Conservation (phyloP, 495 filamentous ascomycete genomes). For the Polyplosphaeria fusca region DNA sequence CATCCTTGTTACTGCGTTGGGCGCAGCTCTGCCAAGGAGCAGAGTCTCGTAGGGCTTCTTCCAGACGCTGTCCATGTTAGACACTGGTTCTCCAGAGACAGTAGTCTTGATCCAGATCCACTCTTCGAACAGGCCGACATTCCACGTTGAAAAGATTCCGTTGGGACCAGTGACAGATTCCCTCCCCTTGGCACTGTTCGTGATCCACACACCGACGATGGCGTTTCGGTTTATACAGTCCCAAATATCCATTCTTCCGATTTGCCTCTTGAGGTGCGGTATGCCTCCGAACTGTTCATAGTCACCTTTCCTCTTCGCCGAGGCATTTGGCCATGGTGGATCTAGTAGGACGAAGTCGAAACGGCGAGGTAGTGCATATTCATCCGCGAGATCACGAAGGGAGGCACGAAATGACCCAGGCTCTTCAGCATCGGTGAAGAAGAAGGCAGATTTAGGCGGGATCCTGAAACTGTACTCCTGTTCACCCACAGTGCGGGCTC, state of each 20-base stretch:
- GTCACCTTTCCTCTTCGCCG: conserved; percentile 60
- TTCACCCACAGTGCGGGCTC: conserved; percentile 22
- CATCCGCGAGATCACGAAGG: conserved; percentile 31
- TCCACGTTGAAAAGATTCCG: conserved; percentile 60
- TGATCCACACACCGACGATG: conserved; percentile 80
- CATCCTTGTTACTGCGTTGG: conserved; percentile 8
- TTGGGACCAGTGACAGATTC: conserved; percentile 54
- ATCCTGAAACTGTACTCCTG: conserved; percentile 44
- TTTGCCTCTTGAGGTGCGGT: conserved; percentile 42
- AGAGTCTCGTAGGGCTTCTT: conserved; percentile 85
- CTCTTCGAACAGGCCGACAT: conserved; percentile 66
- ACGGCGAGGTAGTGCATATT: conserved; percentile 35
- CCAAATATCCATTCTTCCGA: conserved; percentile 54
- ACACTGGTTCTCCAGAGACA: conserved; percentile 62
- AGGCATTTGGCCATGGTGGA: conserved; percentile 93
- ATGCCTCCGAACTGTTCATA: conserved; percentile 57
- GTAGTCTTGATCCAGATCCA: conserved; percentile 94
- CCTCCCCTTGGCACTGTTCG: conserved; percentile 65
- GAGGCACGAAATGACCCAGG: conserved; percentile 32
- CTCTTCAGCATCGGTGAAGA: conserved; percentile 41
- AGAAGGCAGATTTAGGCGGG: conserved; percentile 54
- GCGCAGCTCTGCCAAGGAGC: conserved; percentile 54
- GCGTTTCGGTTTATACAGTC: conserved; percentile 54
- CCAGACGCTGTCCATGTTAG: conserved; percentile 65
- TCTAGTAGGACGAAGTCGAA: conserved; percentile 86